A percentile compares a stretch with the other conserved stretches of the same genome.
These are phyloP conservation scores for Begonia peltatifolia DNA, from an alignment of 306 rosid species.

Conservation along the genomic window DNA sequence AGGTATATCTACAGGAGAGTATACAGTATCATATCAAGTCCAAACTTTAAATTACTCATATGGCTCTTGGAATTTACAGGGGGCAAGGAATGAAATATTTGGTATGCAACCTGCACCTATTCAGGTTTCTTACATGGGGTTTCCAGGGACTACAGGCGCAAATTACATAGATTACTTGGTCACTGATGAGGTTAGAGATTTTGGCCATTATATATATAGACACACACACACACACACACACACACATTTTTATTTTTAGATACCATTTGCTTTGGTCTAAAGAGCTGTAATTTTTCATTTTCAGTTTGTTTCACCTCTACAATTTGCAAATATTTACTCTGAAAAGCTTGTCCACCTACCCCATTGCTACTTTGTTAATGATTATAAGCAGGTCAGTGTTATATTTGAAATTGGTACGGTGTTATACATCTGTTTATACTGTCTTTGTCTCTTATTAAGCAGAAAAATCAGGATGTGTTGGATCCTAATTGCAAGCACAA, in stretches of 20 bases:
- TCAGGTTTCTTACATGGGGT: slow-evolving; percentile 99
- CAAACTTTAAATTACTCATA: no score
- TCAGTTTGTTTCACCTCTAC: slow-evolving; percentile 88
- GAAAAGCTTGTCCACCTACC: slow-evolving; percentile 97
- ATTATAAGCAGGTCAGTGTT: slow-evolving; percentile 78
- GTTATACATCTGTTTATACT: slow-evolving; percentile 3
- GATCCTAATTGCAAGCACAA: slow-evolving; percentile 68
- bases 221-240: no score
- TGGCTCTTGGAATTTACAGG: slow-evolving; percentile 28
- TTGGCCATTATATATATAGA: no score
- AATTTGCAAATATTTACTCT: slow-evolving; percentile 68
- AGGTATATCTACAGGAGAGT: slow-evolving; percentile 27
- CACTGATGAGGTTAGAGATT: slow-evolving; percentile 65
- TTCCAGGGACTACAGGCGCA: slow-evolving; percentile 98
- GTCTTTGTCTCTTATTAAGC: slow-evolving; percentile 7
- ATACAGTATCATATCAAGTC: no score
- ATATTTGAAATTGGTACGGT: slow-evolving; percentile 1
- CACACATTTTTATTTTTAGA: no score
- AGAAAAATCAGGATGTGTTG: slow-evolving; percentile 89
- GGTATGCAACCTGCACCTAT: slow-evolving; percentile 93
- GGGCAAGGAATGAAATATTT: slow-evolving; percentile 95
- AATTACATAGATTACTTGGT: slow-evolving; percentile 73
- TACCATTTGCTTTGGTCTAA: not conserved
- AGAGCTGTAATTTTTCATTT: slow-evolving; percentile 5
- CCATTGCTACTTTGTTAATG: slow-evolving; percentile 95